Base-by-base conservation (phyloP, 129 eudicot species). In the Ambrosia artemisiifolia region DNA sequence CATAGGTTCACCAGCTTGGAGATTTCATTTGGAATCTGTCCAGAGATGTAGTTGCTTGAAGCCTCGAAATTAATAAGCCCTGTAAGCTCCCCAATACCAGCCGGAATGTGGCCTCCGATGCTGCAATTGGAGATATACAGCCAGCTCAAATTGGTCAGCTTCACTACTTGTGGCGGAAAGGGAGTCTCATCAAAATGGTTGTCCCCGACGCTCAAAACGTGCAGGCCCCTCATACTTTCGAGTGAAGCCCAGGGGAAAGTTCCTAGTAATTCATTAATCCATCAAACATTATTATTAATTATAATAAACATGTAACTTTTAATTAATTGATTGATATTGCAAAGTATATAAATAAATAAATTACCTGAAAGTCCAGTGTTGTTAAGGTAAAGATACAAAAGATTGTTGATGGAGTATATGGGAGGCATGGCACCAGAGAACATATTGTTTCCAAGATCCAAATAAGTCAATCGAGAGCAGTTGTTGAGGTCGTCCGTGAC, bases 111-210 rank as follows among this genome's bases (percentile, higher is more conserved):
- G 13, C 99, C 99, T 47, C 71, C 79, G 17, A 95, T 81, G 63
- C 94, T 90, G 16, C 94, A 90, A 55, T 90, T 95, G 14, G 94
- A 43, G 79, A 95, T 72, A 80, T 95, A 95, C 3, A 95, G 65
- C 96, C 94, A 90, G 11, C 67, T 83, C 74, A 95, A 69, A 11
- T 81, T 79, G 36, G 50, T 49, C 0, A 95, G 87, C 46, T 70
- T 70, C 33, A 75, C 3, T 10, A 90, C 70, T 78, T 66, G 75
- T 1, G 36, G 33, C 1, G 99, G 99, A 70, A 95, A 90, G 12
- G 82, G 77, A 16, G 90, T 79, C 10, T 20, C 48, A 56, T 88
- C 83, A 48, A 95, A 86, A 2, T 76, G 74, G 70, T 95, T 95
- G 46, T 95, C 99, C 1, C 99, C 99, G 0, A 95, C 43, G 78